Evolutionary conservation across 2,329 filamentous ascomycete genomes (phyloP).

Genomic region (Elsinoe necatrix): DNA sequence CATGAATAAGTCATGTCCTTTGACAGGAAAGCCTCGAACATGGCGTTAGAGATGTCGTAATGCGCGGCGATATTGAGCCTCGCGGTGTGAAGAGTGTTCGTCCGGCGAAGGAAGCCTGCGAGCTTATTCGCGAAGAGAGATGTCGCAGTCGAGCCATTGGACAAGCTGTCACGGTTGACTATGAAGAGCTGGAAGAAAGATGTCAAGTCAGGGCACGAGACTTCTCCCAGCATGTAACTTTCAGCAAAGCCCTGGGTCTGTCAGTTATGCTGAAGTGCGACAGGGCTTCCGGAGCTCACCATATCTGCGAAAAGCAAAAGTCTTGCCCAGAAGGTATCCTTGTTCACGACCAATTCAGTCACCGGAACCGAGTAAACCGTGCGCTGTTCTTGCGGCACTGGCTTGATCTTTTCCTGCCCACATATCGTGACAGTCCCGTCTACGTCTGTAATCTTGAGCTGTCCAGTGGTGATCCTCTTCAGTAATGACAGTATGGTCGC

Average conservation of each 20-base stretch:
- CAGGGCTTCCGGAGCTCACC: slow-evolving; percentile 31
- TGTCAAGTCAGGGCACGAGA: slow-evolving; percentile 58
- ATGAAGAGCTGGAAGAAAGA: slow-evolving; percentile 68
- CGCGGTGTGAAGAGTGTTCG: slow-evolving; percentile 44
- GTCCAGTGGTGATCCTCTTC: slow-evolving; percentile 38
- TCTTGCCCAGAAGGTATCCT: slow-evolving; percentile 62
- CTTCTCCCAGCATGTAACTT: slow-evolving; percentile 64
- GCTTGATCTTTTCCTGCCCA: slow-evolving; percentile 29
- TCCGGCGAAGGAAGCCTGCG: slow-evolving; percentile 44
- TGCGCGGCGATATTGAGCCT: slow-evolving; percentile 62
- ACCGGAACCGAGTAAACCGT: slow-evolving; percentile 34
- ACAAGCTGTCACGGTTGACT: slow-evolving; percentile 54
- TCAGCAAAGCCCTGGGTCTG: slow-evolving; percentile 52
- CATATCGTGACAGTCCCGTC: slow-evolving; percentile 37
- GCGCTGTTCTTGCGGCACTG: slow-evolving; percentile 27
- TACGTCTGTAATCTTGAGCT: slow-evolving; percentile 37
- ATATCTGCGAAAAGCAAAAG: slow-evolving; percentile 63
- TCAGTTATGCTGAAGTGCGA: background rate
- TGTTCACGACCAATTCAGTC: slow-evolving; percentile 52
- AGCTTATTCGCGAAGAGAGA: slow-evolving; percentile 52
- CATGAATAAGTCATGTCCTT: slow-evolving; percentile 72
- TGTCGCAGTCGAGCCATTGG: slow-evolving; percentile 55
- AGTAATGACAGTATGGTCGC: slow-evolving; percentile 39
- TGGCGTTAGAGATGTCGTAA: slow-evolving; percentile 68
- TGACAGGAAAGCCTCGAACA: slow-evolving; percentile 66